These are phyloP conservation scores for Pythium rhizo-oryzae DNA, from an alignment of 352 stramenopile species.

Conservation along the genomic window DNA sequence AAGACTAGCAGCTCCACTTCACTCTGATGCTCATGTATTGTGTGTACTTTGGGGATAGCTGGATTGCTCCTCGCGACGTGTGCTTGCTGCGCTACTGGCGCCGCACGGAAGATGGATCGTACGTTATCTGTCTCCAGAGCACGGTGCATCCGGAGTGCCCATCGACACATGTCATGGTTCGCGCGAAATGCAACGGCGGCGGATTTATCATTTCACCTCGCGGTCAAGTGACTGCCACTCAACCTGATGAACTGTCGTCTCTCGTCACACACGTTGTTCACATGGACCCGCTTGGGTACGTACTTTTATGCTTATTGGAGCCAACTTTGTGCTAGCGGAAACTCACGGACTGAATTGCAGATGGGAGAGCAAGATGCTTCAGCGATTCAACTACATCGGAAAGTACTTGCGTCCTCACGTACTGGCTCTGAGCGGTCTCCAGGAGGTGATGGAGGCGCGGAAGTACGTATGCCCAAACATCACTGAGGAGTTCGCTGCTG, in stretches of 20 bases:
- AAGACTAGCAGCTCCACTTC: neutral
- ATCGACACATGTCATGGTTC: constrained; percentile 57
- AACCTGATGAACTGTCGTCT: constrained; percentile 54
- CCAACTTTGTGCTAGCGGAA: no score
- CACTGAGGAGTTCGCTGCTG: constrained; percentile 56
- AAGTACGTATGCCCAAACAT: constrained; percentile 79
- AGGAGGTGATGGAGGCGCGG: constrained; percentile 77
- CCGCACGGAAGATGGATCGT: constrained; percentile 67
- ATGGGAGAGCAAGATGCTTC: constrained; percentile 68
- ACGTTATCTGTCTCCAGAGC: constrained; percentile 80
- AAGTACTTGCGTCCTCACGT: constrained; percentile 53
- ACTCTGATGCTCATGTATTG: neutral
- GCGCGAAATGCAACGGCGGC: constrained; percentile 61
- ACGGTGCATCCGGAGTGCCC: constrained; percentile 75
- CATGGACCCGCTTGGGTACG: constrained; percentile 55
- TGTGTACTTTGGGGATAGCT: constrained; percentile 36
- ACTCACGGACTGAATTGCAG: constrained; percentile 10
- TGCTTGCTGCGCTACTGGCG: constrained; percentile 79
- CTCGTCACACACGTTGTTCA: constrained; percentile 80
- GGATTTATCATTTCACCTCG: constrained; percentile 67
- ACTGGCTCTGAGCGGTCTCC: constrained; percentile 35
- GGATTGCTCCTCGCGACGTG: constrained; percentile 64
- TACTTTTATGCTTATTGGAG: no score
- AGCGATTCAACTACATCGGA: constrained; percentile 59
- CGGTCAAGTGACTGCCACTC: constrained; percentile 9